These are phyloP conservation scores for Centella asiatica DNA, from an alignment of 129 eudicot genomes.

Conservation along the genomic window DNA sequence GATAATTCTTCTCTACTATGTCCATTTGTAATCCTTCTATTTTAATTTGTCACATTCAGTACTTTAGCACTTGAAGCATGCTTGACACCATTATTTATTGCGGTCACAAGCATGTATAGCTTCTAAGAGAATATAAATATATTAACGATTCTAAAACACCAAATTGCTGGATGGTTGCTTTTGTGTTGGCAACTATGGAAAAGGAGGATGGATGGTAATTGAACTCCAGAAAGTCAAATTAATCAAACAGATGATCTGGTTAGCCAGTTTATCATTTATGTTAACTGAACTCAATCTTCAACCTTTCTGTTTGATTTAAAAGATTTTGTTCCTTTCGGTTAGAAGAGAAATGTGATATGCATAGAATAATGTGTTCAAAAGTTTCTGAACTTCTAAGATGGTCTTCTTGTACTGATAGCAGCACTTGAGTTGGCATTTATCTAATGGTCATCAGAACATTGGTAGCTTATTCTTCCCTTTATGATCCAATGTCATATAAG, in stretches of 20 bases:
- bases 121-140: slow-evolving; percentile 4
- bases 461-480: slow-evolving; percentile 62
- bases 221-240: slow-evolving; percentile 45
- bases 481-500: slow-evolving; percentile 72
- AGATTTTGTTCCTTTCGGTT: not conserved
- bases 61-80: slow-evolving; percentile 45
- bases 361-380: too few species aligned
- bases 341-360: not conserved
- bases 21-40: not conserved
- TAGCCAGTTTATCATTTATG: slow-evolving; percentile 9
- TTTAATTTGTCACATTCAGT: slow-evolving; percentile 18
- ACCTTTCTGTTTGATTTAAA: not conserved
- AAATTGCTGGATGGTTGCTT: too few species aligned
- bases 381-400: not conserved
- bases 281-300: not conserved
- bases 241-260: slow-evolving; percentile 60
- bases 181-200: slow-evolving; percentile 67
- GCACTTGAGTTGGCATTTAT: not conserved
- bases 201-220: slow-evolving; percentile 95
- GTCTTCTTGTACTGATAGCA: not conserved
- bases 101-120: slow-evolving; percentile 28
- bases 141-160: slow-evolving; percentile 10
- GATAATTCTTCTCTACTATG: too few species aligned
- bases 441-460: slow-evolving; percentile 46
- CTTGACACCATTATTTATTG: slow-evolving; percentile 23